phyloP scores from a whole-genome alignment of 2,329 filamentous ascomycete species.

The Dissoconium aciculare region DNA sequence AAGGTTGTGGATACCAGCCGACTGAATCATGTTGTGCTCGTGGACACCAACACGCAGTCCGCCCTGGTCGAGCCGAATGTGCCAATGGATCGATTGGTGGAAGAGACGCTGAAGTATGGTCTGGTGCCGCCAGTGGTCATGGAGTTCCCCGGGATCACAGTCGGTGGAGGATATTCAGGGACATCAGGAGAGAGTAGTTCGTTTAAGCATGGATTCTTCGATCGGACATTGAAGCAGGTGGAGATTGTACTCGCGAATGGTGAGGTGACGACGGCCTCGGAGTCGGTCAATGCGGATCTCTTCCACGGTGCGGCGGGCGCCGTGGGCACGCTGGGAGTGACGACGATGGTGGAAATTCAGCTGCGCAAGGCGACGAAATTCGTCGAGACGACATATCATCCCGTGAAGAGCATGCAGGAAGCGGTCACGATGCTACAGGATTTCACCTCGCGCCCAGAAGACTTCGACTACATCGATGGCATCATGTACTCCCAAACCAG shows the following conservation, averaged over 20 bases:
- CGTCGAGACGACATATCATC: constrained; percentile 36
- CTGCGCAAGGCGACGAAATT: constrained; percentile 33
- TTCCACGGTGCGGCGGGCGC: constrained; percentile 51
- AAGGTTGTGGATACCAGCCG: constrained; percentile 50
- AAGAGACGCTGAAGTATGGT: constrained; percentile 39
- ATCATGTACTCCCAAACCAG: constrained; percentile 33
- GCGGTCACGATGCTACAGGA: constrained; percentile 28
- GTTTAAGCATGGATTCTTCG: constrained; percentile 54
- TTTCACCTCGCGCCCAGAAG: constrained; percentile 23
- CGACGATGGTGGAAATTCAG: constrained; percentile 40
- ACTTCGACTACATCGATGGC: constrained; percentile 38
- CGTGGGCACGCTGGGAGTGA: constrained; percentile 52
- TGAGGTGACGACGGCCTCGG: constrained; percentile 40
- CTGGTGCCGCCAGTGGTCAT: constrained; percentile 53
- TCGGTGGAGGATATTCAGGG: constrained; percentile 52
- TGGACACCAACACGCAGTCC: constrained; percentile 40
- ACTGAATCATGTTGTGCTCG: constrained; percentile 46
- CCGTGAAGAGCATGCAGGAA: constrained; percentile 28
- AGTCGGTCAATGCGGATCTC: constrained; percentile 41
- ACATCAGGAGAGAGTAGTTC: constrained; percentile 54
- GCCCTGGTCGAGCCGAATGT: constrained; percentile 58
- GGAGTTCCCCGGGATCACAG: constrained; percentile 60
- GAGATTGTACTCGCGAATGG: constrained; percentile 53
- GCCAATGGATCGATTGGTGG: constrained; percentile 49
- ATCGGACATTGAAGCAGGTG: constrained; percentile 44